Evolutionary conservation across 805 yeast species (phyloP).

Genomic region (Starmera caribaea): DNA sequence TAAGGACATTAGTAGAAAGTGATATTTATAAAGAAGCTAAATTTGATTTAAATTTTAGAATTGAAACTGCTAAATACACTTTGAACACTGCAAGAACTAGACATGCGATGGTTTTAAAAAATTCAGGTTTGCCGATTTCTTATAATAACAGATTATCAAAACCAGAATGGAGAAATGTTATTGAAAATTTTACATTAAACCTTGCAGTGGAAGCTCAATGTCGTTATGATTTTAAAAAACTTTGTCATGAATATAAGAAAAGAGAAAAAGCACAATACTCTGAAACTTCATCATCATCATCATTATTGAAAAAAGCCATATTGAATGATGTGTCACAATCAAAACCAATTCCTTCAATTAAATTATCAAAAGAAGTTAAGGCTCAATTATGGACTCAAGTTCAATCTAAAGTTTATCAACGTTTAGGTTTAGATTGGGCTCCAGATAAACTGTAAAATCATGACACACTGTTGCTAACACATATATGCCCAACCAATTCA

Average conservation of each 20-base stretch:
- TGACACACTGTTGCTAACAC: no score
- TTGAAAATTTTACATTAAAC: conserved; percentile 58
- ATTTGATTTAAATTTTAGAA: conserved; percentile 41
- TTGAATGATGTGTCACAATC: conserved; percentile 15
- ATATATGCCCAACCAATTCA: no score
- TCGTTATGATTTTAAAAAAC: conserved; percentile 49
- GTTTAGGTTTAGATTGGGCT: conserved; percentile 53
- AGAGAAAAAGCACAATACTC: conserved; percentile 20
- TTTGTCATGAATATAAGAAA: conserved; percentile 36
- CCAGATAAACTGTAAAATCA: conserved; percentile 28
- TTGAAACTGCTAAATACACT: conserved; percentile 54
- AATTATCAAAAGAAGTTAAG: conserved; percentile 45
- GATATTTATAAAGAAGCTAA: conserved; percentile 61
- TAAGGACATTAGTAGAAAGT: conserved; percentile 39
- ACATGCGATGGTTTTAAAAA: conserved; percentile 28
- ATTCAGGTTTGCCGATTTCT: conserved; percentile 9
- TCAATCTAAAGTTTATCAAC: conserved; percentile 46
- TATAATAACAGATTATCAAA: conserved; percentile 26
- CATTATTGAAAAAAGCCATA: conserved; percentile 23
- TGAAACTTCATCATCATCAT: not conserved
- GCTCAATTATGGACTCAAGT: conserved; percentile 53
- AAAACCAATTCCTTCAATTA: conserved; percentile 4
- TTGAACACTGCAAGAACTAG: conserved; percentile 46
- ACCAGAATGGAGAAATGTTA: conserved; percentile 65
- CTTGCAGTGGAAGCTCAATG: conserved; percentile 67